phyloP scores from a whole-genome alignment of 805 yeast genomes.

The Candida ortonii region DNA sequence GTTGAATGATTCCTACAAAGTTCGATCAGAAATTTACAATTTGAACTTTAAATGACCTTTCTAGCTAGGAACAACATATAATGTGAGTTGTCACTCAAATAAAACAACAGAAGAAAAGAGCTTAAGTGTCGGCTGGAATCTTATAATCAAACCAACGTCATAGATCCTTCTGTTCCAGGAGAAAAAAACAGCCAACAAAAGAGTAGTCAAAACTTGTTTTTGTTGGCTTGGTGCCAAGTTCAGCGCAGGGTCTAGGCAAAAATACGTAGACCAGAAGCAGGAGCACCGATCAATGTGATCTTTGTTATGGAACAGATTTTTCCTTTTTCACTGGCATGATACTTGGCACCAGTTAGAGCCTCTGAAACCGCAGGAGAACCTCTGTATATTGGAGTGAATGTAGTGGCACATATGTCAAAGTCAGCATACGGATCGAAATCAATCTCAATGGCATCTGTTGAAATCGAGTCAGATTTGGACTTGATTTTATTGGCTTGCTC shows the following conservation, averaged over 20 bases:
- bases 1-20: background rate
- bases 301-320: constrained; percentile 71
- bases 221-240: too few relatives aligned
- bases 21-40: too few relatives aligned
- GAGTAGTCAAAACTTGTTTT: background rate
- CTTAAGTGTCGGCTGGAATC: too few relatives aligned
- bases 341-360: constrained; percentile 86
- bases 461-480: constrained; percentile 71
- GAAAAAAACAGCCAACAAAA: too few relatives aligned
- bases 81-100: too few relatives aligned
- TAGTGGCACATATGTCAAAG: constrained; percentile 83
- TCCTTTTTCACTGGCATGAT: constrained; percentile 75
- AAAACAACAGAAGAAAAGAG: too few relatives aligned
- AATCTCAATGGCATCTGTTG: constrained; percentile 83
- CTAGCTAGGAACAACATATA: too few relatives aligned
- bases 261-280: constrained; percentile 84
- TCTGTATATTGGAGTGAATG: constrained; percentile 84
- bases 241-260: too few relatives aligned
- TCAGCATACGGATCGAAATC: constrained; percentile 92
- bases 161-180: too few relatives aligned
- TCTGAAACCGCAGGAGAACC: constrained; percentile 69
- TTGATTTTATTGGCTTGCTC: constrained; percentile 86
- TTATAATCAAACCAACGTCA: too few relatives aligned
- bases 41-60: too few relatives aligned
- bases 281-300: constrained; percentile 81